Percentiles rank a stretch among this genome's conserved stretches.
Evolutionary conservation across 1,139 yeast genomes (phyloP).

Genomic region (Protomyces arabidopsidicola): DNA sequence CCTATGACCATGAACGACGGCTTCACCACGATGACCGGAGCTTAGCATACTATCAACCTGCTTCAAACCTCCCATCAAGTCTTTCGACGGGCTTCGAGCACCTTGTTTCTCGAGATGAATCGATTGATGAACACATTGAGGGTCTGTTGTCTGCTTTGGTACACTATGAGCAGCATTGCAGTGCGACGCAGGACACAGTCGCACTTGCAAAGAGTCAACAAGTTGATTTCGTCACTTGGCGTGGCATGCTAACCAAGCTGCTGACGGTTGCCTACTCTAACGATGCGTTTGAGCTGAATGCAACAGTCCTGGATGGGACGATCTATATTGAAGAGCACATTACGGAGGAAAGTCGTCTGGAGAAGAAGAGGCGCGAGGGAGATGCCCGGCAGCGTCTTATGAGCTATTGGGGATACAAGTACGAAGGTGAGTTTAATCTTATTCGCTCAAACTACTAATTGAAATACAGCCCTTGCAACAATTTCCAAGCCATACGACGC

Average conservation of each 20-base stretch:
- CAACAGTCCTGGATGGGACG: slow-evolving; percentile 47
- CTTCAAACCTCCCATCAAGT: slow-evolving; percentile 40
- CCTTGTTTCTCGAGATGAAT: slow-evolving; percentile 55
- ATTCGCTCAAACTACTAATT: background rate
- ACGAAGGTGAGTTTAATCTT: slow-evolving; percentile 2
- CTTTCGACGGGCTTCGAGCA: slow-evolving; percentile 59
- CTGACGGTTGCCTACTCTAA: slow-evolving; percentile 58
- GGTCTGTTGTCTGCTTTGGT: slow-evolving; percentile 56
- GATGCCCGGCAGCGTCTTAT: slow-evolving; percentile 25
- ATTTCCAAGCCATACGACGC: slow-evolving; percentile 71
- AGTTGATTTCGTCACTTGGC: slow-evolving; percentile 65
- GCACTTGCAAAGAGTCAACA: slow-evolving; percentile 36
- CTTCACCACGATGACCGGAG: slow-evolving; percentile 47
- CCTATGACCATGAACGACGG: slow-evolving; percentile 52
- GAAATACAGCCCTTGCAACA: slow-evolving; percentile 52
- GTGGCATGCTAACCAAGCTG: slow-evolving; percentile 72
- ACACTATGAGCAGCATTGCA: slow-evolving; percentile 49
- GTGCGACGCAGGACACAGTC: slow-evolving; percentile 42
- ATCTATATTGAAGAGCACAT: slow-evolving; percentile 37
- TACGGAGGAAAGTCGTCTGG: slow-evolving; percentile 10
- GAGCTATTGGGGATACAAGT: slow-evolving; percentile 34
- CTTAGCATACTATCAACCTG: slow-evolving; percentile 39
- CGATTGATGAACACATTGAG: slow-evolving; percentile 53
- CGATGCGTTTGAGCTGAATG: slow-evolving; percentile 60
- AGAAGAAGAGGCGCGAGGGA: slow-evolving; percentile 7